Evolutionary conservation across 805 yeast species (phyloP).

Genomic region (Wickerhamomyces xylosicus): DNA sequence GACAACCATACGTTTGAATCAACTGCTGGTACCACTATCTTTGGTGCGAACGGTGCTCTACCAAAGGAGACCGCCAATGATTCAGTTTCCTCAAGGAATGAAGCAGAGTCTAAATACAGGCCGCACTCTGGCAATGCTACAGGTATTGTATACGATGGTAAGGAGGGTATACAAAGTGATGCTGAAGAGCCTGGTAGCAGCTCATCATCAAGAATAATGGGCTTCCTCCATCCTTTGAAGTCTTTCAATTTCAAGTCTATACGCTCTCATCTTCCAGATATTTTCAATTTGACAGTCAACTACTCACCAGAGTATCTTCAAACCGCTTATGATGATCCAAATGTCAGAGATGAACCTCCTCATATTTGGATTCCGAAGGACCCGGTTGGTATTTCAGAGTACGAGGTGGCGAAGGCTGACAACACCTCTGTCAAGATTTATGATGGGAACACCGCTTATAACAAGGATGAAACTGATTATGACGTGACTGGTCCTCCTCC

Average conservation of each 20-base stretch:
- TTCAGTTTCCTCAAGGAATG: not conserved
- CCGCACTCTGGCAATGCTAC: conserved; percentile 12
- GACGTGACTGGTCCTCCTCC: conserved; percentile 61
- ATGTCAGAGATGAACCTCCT: conserved; percentile 45
- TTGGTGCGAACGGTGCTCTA: conserved; percentile 15
- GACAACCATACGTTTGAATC: conserved; percentile 19
- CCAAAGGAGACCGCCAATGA: conserved; percentile 5
- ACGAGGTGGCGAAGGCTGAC: conserved; percentile 45
- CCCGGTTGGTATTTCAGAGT: conserved; percentile 52
- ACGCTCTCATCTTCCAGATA: conserved; percentile 23
- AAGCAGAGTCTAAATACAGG: conserved; percentile 15
- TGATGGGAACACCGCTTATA: conserved; percentile 45
- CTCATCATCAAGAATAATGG: conserved; percentile 12
- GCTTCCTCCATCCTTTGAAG: conserved; percentile 24
- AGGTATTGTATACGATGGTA: conserved; percentile 11
- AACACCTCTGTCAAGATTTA: conserved; percentile 39
- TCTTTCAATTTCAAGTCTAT: conserved; percentile 32
- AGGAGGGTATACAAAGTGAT: no score
- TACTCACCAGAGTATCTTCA: conserved; percentile 22
- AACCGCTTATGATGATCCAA: conserved; percentile 43
- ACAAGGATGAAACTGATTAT: conserved; percentile 44
- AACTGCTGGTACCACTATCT: conserved; percentile 19
- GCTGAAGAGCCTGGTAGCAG: no score
- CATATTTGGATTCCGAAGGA: conserved; percentile 67
- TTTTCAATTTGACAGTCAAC: conserved; percentile 21